Percentiles rank a stretch among this genome's conserved stretches.
Evolutionary conservation across 495 filamentous ascomycete species (phyloP).

Genomic region (Trichoderma asperelloides): DNA sequence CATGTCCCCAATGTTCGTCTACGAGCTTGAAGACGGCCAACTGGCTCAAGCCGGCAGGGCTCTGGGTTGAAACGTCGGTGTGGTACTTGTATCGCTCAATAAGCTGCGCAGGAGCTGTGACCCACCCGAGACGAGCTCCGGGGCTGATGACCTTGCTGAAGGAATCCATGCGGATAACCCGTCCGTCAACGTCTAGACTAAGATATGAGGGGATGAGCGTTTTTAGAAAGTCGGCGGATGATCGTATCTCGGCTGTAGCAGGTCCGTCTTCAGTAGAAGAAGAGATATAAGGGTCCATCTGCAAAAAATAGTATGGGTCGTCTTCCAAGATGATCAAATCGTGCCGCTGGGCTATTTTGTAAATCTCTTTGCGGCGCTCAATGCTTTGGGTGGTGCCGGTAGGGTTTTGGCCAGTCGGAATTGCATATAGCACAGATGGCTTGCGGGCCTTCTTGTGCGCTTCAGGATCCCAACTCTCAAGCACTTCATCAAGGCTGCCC

Average conservation of each 20-base stretch:
- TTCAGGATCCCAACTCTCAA: conserved; percentile 67
- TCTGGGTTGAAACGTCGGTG: not conserved
- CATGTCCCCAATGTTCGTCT: not conserved
- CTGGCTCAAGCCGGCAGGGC: conserved; percentile 2
- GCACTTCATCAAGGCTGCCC: conserved; percentile 66
- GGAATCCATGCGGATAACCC: conserved; percentile 75
- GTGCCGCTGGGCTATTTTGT: conserved; percentile 69
- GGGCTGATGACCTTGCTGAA: conserved; percentile 80
- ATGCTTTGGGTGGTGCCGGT: conserved; percentile 66
- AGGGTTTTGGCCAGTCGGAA: conserved; percentile 89
- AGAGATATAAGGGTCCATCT: conserved; percentile 53
- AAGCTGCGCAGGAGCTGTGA: conserved; percentile 69
- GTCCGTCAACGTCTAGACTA: conserved; percentile 68
- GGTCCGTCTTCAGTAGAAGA: conserved; percentile 32
- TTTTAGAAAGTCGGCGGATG: conserved; percentile 71
- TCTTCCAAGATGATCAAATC: conserved; percentile 93
- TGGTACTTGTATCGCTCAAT: conserved; percentile 50
- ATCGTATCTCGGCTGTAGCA: conserved; percentile 23
- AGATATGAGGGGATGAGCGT: conserved; percentile 72
- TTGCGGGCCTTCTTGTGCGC: conserved; percentile 48
- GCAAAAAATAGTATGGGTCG: conserved; percentile 94
- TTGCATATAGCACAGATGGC: conserved; percentile 83
- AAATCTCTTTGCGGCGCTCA: conserved; percentile 65
- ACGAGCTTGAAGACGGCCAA: not conserved
- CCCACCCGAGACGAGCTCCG: conserved; percentile 74